Conservation (phyloP, 129 eudicot species). For the Flaveria robusta region DNA sequence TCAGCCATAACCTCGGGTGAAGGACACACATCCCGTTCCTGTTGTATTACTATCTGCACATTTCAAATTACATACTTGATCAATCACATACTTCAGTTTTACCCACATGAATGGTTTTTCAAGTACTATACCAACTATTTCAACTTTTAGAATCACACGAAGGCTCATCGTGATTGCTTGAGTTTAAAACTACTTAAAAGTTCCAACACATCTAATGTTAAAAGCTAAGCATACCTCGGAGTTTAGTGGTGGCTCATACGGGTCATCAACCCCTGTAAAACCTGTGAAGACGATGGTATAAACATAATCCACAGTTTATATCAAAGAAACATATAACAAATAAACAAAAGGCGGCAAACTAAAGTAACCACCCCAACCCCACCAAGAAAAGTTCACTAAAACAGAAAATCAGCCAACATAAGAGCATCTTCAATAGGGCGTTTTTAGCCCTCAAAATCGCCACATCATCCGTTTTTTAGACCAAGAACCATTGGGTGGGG, state of each 20-base stretch:
- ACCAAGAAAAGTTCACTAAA: neutral
- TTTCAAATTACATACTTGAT: neutral
- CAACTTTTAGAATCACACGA: neutral
- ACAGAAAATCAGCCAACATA: neutral
- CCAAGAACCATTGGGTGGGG: too few relatives aligned
- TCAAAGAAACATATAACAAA: neutral
- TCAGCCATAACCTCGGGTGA: constrained; percentile 74
- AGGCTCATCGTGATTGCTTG: constrained; percentile 8
- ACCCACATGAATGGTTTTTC: neutral
- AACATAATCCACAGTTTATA: constrained; percentile 7
- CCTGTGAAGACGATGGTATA: constrained; percentile 49
- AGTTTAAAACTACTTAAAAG: neutral
- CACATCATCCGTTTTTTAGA: too few relatives aligned
- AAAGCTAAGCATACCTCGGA: constrained; percentile 61
- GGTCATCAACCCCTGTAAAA: constrained; percentile 95
- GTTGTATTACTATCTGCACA: constrained; percentile 71
- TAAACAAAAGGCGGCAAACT: neutral
- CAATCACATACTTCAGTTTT: neutral
- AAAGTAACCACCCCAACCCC: neutral
- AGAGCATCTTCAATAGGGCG: too few relatives aligned
- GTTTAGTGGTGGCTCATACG: constrained; percentile 81
- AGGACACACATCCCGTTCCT: constrained; percentile 54
- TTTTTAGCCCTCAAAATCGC: too few relatives aligned
- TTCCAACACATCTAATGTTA: neutral
- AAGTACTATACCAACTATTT: neutral